Conservation (phyloP, 257 asterid species). For the Misopates orontium region DNA sequence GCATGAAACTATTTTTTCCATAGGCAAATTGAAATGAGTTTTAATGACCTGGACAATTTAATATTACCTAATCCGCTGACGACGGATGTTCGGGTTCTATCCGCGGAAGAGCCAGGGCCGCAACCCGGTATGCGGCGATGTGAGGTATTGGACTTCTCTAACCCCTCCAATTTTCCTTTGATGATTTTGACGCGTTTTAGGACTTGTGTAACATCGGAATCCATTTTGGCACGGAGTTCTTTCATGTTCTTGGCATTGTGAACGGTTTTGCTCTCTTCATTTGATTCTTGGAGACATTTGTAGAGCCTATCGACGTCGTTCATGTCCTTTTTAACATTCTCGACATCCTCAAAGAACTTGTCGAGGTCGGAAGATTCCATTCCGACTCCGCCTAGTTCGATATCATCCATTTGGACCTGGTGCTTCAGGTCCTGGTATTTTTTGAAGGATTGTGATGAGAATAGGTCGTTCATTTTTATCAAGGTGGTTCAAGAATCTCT, state of each 20-base stretch:
- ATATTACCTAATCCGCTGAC: conserved; percentile 43
- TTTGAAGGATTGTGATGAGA: conserved; percentile 54
- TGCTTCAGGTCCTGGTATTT: conserved; percentile 32
- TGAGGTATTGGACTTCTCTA: conserved; percentile 46
- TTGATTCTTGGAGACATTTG: conserved; percentile 43
- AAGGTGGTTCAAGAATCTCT: not conserved
- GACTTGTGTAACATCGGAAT: conserved; percentile 44
- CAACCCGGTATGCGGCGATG: conserved; percentile 52
- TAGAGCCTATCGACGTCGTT: conserved; percentile 45
- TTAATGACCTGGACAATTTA: no score
- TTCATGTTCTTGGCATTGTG: conserved; percentile 51
- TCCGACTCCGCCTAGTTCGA: conserved; percentile 43
- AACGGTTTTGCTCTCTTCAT: conserved; percentile 48
- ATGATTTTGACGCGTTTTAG: conserved; percentile 42
- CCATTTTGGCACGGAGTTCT: conserved; percentile 52
- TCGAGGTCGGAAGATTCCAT: conserved; percentile 47
- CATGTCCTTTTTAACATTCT: conserved; percentile 49
- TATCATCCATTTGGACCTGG: conserved; percentile 30
- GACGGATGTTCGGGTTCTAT: conserved; percentile 44
- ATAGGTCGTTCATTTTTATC: conserved; percentile 56
- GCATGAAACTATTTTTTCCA: no score
- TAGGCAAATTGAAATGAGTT: no score
- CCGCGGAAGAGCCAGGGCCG: conserved; percentile 60
- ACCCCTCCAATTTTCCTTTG: conserved; percentile 45
- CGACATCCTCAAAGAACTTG: conserved; percentile 49